These are phyloP conservation scores for Botrytis hyacinthi DNA, from an alignment of 2,329 filamentous ascomycete species.

Conservation along the genomic window DNA sequence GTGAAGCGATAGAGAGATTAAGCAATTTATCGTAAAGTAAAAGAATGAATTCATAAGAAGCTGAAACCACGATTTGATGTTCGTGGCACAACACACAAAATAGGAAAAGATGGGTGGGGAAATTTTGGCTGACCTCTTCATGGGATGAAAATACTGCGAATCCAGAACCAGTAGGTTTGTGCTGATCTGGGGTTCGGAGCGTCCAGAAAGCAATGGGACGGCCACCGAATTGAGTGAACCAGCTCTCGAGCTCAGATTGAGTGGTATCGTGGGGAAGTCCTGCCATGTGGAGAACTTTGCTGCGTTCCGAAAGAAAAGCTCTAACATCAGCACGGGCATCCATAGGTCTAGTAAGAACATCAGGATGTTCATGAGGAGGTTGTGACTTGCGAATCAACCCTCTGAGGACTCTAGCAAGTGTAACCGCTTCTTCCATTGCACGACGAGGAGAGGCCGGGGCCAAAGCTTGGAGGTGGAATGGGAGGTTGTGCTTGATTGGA, in stretches of 20 bases:
- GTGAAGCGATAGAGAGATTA: constrained; percentile 23
- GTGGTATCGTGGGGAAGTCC: constrained; percentile 97
- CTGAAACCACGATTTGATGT: constrained; percentile 33
- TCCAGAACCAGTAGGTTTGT: constrained; percentile 97
- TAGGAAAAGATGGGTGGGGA: constrained; percentile 31
- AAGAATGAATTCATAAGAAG: constrained; percentile 35
- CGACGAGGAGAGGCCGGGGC: constrained; percentile 92
- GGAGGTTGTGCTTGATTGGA: constrained; percentile 97
- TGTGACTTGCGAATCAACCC: constrained; percentile 96
- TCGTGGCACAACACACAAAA: constrained; percentile 34
- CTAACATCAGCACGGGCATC: constrained; percentile 95
- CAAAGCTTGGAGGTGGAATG: constrained; percentile 94
- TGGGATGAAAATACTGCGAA: constrained; percentile 99
- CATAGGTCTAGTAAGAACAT: constrained; percentile 92
- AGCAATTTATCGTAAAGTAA: constrained; percentile 37
- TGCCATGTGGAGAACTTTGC: constrained; percentile 97
- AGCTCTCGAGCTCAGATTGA: constrained; percentile 97
- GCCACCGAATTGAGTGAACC: constrained; percentile 98
- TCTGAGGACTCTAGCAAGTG: constrained; percentile 84
- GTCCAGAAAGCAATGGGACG: constrained; percentile 99
- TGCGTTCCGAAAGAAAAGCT: constrained; percentile 92
- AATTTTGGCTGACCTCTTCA: constrained; percentile 70
- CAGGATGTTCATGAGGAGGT: constrained; percentile 86
- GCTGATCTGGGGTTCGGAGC: constrained; percentile 92
- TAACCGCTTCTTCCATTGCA: constrained; percentile 97